Conservation (phyloP, 495 filamentous ascomycete species). For the Penicillium simplicissimum region DNA sequence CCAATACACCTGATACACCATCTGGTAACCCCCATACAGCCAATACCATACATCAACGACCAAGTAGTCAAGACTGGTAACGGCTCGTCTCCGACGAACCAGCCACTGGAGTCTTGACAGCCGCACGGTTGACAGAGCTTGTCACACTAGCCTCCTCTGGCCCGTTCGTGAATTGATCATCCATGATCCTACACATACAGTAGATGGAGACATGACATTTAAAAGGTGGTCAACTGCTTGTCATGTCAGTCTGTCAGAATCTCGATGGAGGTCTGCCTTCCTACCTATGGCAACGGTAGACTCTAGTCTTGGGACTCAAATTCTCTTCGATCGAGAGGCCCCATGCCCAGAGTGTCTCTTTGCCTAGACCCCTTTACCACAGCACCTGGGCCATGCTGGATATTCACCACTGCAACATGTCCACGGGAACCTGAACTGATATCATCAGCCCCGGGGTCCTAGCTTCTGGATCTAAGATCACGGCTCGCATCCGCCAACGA, state of each 20-base stretch:
- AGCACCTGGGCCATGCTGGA: too few relatives aligned
- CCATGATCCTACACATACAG: too few relatives aligned
- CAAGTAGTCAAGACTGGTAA: background rate
- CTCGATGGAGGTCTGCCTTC: too few relatives aligned
- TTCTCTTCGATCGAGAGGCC: too few relatives aligned
- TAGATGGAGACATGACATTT: background rate
- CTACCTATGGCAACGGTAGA: too few relatives aligned
- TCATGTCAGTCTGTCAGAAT: too few relatives aligned
- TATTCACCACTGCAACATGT: background rate
- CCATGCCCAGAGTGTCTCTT: too few relatives aligned
- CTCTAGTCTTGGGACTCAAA: too few relatives aligned
- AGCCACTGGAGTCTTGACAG: background rate
- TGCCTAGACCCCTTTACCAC: too few relatives aligned
- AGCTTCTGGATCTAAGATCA: slow-evolving; percentile 1
- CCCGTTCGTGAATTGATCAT: background rate
- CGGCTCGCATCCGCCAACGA: background rate
- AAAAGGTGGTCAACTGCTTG: background rate
- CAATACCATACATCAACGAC: background rate
- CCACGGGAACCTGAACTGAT: background rate
- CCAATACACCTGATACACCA: background rate
- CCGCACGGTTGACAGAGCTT: background rate
- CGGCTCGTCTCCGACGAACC: slow-evolving; percentile 1
- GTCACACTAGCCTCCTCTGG: background rate
- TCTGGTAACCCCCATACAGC: background rate
- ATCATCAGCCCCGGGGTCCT: background rate